Percentiles rank a stretch among this genome's conserved stretches.
Conservation (phyloP, 768 basidiomycete genomes). For the Boletellus emodensis region DNA sequence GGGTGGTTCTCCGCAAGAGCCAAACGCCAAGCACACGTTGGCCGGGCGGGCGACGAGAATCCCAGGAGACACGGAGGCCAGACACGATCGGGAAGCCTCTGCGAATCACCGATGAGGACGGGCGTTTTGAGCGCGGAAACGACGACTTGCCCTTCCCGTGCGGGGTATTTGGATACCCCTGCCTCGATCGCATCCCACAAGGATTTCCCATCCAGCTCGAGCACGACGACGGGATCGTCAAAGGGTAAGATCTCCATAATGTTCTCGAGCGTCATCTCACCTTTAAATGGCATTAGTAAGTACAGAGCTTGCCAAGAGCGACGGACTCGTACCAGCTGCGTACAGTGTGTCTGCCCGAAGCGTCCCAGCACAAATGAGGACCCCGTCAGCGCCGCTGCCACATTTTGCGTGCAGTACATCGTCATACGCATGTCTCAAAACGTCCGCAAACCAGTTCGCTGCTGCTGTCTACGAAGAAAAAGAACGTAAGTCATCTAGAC, state of each 20-base stretch:
- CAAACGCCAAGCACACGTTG: conserved; percentile 74
- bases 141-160: conserved; percentile 80
- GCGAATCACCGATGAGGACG: not conserved
- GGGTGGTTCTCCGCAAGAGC: conserved; percentile 42
- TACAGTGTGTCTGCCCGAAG: conserved; percentile 83
- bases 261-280: conserved; percentile 76
- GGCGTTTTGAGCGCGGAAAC: not conserved
- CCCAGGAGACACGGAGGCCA: conserved; percentile 82
- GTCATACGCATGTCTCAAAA: conserved; percentile 79
- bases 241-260: conserved; percentile 88
- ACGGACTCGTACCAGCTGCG: conserved; percentile 57
- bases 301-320: not conserved
- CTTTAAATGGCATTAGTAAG: conserved; percentile 32
- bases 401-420: conserved; percentile 57
- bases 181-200: conserved; percentile 80
- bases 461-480: conserved; percentile 49
- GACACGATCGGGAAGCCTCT: conserved; percentile 89
- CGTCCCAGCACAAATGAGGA: conserved; percentile 79
- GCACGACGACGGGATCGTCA: conserved; percentile 76
- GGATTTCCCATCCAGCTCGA: conserved; percentile 73
- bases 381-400: conserved; percentile 69
- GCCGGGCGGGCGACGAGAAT: conserved; percentile 68
- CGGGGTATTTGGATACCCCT: conserved; percentile 73
- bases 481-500: not conserved
- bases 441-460: conserved; percentile 86